Base-by-base conservation (phyloP, 129 eudicot genomes). In the Chrysanthemum seticuspe region DNA sequence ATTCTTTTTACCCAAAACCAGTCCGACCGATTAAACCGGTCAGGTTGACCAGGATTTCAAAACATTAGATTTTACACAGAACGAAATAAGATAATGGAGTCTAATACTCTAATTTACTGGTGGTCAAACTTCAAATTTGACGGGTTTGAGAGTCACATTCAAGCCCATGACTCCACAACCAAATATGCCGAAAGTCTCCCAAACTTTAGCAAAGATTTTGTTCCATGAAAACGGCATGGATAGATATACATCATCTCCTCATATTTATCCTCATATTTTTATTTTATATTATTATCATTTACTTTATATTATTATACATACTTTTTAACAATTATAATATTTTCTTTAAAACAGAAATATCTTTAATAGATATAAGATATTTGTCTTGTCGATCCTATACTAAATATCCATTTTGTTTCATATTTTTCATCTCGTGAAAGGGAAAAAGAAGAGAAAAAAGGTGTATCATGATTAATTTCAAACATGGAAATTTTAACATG, bases 151-250 rank as follows among this genome's bases (percentile, higher is more conserved):
- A 27, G 76, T 77, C 81, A 36, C 71, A 52, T 19, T 77, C 81
- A 70, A 52, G 76, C 71, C 81, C 81, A 77, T 77, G 71, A 77
- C 76, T 18, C 76, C 76, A 77, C 76, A 62, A 25, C 13, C 13
- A 23, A 13, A 77, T 70, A 63, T 18, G 34, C 56, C 65, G 62
- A 77, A 74, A 77, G 76, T 77, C 76, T 77, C 34, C 71, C 70
- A 61, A 51, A 34, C 36, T 77, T 70, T 70, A 62, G 81, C 76
- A 14, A 69, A 70, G 71, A 77, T 70, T 77, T 77, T 77, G 76
- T 70, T 77, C 81, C 19, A 23, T 19, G 74, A 59, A 67, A 76
- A 67, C 61, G 45, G 34, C 57, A 76, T 67, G 81, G 76, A 70
- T 76, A 60, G 74, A 68, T 70, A 51, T 21, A 23, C 56, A 69